Evolutionary conservation across 257 asterid genomes (phyloP), one percentile per base, ranked within the genome.

Genomic region (Lavandula angustifolia): DNA sequence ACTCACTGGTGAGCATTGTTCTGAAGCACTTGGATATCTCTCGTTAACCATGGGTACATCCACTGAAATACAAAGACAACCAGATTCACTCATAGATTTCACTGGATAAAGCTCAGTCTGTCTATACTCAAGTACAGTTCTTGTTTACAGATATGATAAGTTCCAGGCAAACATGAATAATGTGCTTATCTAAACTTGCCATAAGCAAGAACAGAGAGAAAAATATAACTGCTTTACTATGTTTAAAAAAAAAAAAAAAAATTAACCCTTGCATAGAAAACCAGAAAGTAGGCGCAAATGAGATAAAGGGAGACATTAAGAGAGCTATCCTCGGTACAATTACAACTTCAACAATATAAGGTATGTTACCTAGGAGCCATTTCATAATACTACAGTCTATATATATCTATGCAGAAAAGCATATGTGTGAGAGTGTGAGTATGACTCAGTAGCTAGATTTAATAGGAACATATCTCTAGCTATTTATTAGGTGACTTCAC

Each of bases 41-140:
- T 75, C 79, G 10, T 62, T 67, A 38, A 42, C 75, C 37, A 12
- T 56, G 57, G 78, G 69, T 75, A 43, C 53, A 13, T 73, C 83
- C 64, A 72, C 96, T 90, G 74, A 69, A 68, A 72, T 35, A 29
- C n/a, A 78, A 52, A 66, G 32, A 54, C 11, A 34, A 10, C 49
- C 52, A 68, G 71, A 57, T 17, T 31, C 41, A 10, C 3, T 31
- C 40, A 33, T 29, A 42, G 13, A 43, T 33, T 62, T 9, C 10
- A 55, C 1, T 29, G 17, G 11, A 6, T 16, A n/a, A 54, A 9
- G 40, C 22, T 11, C 13, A 32, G 13, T n/a, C n/a, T n/a, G n/a
- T n/a, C n/a, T n/a, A n/a, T n/a, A n/a, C n/a, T n/a, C n/a, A n/a
- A n/a, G n/a, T n/a, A n/a, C n/a, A n/a, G n/a, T n/a, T n/a, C n/a